Percentiles rank a stretch among this genome's conserved stretches.
These are phyloP conservation scores for Sclerotinia spermophila DNA, from an alignment of 2,329 filamentous ascomycete species.

Conservation along the genomic window DNA sequence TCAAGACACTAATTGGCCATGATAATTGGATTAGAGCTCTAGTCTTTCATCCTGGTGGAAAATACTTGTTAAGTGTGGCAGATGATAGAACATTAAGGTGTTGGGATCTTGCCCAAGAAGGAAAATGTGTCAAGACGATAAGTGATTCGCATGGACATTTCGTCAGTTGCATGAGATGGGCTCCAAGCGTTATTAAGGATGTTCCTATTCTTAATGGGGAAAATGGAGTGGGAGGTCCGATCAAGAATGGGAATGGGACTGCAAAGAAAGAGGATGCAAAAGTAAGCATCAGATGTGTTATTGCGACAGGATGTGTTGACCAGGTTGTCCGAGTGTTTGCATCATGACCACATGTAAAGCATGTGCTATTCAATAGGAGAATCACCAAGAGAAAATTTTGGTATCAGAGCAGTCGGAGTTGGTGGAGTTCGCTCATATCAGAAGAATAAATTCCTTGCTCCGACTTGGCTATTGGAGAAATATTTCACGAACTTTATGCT, in stretches of 20 bases:
- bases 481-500: slow-evolving; percentile 14
- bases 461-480: slow-evolving; percentile 15
- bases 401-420: slow-evolving; percentile 4
- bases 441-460: slow-evolving; percentile 15
- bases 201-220: slow-evolving; percentile 41
- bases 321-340: slow-evolving; percentile 76
- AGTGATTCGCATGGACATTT: slow-evolving; percentile 78
- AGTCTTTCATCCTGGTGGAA: slow-evolving; percentile 87
- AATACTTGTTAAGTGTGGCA: slow-evolving; percentile 78
- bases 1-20: slow-evolving; percentile 82
- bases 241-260: slow-evolving; percentile 44
- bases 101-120: slow-evolving; percentile 90
- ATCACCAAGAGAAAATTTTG: neutral
- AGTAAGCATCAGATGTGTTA: slow-evolving; percentile 73
- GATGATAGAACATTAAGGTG: slow-evolving; percentile 92
- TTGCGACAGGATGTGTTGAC: slow-evolving; percentile 85
- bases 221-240: slow-evolving; percentile 44
- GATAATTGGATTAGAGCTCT: slow-evolving; percentile 91
- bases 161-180: slow-evolving; percentile 83
- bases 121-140: slow-evolving; percentile 81
- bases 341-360: slow-evolving; percentile 30
- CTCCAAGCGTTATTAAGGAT: slow-evolving; percentile 68
- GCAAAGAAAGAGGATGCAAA: slow-evolving; percentile 45
- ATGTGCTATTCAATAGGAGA: slow-evolving; percentile 15
- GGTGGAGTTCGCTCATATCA: slow-evolving; percentile 14